phyloP scores from a whole-genome alignment of 75 land plant genomes.

The Cryptomeria japonica region DNA sequence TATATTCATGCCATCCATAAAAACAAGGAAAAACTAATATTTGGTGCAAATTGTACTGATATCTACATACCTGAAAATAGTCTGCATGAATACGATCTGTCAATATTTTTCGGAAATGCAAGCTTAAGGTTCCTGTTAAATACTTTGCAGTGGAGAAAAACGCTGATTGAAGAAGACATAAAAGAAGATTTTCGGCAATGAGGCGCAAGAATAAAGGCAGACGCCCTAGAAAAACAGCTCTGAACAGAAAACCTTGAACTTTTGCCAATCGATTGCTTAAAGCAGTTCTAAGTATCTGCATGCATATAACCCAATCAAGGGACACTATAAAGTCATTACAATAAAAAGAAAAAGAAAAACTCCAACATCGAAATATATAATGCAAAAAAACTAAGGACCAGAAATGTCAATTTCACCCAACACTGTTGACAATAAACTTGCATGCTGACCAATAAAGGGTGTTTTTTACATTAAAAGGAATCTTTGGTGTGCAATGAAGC shows the following conservation, averaged over 20 bases:
- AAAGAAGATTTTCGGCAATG: conserved; percentile 81
- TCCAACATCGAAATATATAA: neutral
- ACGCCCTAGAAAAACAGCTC: conserved; percentile 92
- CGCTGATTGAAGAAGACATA: conserved; percentile 85
- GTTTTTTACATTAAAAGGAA: neutral
- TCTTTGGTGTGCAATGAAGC: neutral
- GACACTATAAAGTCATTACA: neutral
- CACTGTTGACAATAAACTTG: neutral
- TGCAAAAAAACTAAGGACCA: neutral
- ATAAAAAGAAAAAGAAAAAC: neutral
- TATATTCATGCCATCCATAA: neutral
- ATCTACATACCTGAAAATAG: conserved; percentile 82
- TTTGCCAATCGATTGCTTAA: conserved; percentile 88
- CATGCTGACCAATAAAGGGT: neutral
- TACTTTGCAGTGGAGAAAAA: conserved; percentile 91
- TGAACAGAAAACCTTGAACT: conserved; percentile 93
- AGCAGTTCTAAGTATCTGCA: conserved; percentile 86
- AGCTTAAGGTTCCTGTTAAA: conserved; percentile 80
- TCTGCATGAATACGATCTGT: conserved; percentile 85
- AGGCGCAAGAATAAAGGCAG: conserved; percentile 74
- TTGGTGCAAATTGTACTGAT: neutral
- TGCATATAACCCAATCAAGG: neutral
- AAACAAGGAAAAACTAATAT: neutral
- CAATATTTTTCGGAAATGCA: conserved; percentile 87
- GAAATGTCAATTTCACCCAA: neutral